These are phyloP conservation scores for Myriosclerotinia scirpicola DNA, from an alignment of 2,329 filamentous ascomycete species.

Conservation along the genomic window DNA sequence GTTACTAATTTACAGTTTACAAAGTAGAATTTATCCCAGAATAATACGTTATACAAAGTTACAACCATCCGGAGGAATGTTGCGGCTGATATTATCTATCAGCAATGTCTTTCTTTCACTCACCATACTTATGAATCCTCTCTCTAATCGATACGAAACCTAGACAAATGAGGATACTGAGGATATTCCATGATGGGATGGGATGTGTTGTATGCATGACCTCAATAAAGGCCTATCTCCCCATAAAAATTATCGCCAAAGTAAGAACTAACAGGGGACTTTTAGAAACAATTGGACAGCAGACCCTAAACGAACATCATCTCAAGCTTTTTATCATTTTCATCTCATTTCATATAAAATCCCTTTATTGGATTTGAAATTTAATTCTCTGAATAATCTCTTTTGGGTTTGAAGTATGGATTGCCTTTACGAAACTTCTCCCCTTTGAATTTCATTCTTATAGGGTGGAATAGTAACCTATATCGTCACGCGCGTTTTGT, in stretches of 20 bases:
- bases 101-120: neutral
- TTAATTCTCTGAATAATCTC: too few species aligned
- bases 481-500: slow-evolving; percentile 13
- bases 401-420: neutral
- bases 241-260: slow-evolving; percentile 7
- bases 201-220: slow-evolving; percentile 1
- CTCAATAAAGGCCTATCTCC: neutral
- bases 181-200: neutral
- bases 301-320: slow-evolving; percentile 11
- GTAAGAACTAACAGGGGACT: slow-evolving; percentile 3
- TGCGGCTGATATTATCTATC: neutral
- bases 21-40: neutral
- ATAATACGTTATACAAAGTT: neutral
- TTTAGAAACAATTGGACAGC: slow-evolving; percentile 23
- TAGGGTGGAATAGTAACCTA: slow-evolving; percentile 1
- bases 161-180: neutral
- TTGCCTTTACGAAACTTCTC: neutral
- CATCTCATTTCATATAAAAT: neutral
- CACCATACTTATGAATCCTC: neutral
- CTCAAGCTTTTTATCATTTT: neutral
- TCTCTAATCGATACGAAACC: neutral
- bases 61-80: neutral
- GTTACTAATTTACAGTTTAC: neutral
- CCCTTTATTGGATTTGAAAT: slow-evolving; percentile 6
- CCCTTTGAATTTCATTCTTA: neutral